phyloP scores from a whole-genome alignment of 1,139 yeast genomes.

The Candida tropicalis region DNA sequence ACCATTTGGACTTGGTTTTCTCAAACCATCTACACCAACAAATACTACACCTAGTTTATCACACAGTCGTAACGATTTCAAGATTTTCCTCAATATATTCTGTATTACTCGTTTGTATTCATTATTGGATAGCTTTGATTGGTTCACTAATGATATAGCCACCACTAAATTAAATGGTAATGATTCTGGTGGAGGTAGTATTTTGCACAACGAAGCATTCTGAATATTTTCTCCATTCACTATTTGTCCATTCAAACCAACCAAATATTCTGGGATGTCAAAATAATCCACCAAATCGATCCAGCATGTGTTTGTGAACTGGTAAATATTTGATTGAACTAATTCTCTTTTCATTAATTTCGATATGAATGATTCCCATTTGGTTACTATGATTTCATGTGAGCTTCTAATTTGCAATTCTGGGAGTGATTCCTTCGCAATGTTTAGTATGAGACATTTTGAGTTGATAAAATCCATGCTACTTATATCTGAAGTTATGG shows the following conservation, averaged over 20 bases:
- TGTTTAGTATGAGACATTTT: constrained; percentile 34
- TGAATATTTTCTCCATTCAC: constrained; percentile 39
- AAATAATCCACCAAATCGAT: constrained; percentile 26
- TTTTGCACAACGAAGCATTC: constrained; percentile 32
- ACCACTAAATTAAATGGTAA: constrained; percentile 51
- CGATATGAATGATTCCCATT: constrained; percentile 41
- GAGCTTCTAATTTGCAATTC: constrained; percentile 44
- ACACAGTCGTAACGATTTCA: constrained; percentile 34
- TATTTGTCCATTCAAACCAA: constrained; percentile 36
- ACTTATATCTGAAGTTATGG: constrained; percentile 32
- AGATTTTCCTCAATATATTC: constrained; percentile 26
- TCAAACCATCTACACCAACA: constrained; percentile 49
- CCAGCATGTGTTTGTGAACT: constrained; percentile 59
- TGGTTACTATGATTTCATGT: constrained; percentile 37
- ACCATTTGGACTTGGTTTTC: constrained; percentile 39
- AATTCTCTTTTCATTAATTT: constrained; percentile 18
- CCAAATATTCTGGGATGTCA: constrained; percentile 42
- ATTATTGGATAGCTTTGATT: constrained; percentile 28
- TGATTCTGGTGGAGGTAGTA: constrained; percentile 42
- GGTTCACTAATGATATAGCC: constrained; percentile 46
- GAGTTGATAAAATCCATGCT: constrained; percentile 27
- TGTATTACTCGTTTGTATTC: constrained; percentile 36
- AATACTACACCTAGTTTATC: constrained; percentile 60
- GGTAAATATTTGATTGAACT: constrained; percentile 38
- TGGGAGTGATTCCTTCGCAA: constrained; percentile 45